Evolutionary conservation across 148 eudicot species (phyloP), one percentile per base, ranked within the genome.

Genomic region (Mesembryanthemum crystallinum): DNA sequence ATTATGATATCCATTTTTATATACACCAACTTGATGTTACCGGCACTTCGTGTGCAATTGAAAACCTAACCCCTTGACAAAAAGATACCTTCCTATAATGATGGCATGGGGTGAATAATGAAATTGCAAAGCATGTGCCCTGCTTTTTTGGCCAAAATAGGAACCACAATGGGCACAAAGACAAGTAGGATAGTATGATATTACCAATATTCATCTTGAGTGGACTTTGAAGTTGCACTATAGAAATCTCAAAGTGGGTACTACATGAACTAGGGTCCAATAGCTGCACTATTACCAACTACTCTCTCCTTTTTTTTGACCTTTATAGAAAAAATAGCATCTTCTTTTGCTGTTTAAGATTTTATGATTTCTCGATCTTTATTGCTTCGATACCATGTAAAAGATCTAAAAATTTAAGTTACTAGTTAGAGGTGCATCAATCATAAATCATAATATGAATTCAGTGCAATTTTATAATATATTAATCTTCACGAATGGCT

Each of bases 61-160:
- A 23, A 23, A 23, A 23, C 27, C n/a, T 18, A n/a, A 0, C 11
- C n/a, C 5, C 2, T 18, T 21, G 4, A 57, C n/a, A 52, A 52
- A 20, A 45, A 45, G 15, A 52, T 52, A 52, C 12, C 10, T 4
- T 20, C 6, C 21, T 52, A 20, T 13, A 17, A 1, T 52, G 21
- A 17, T 45, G 39, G 39, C 39, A 35, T 35, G 3, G 39, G 39
- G 39, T 35, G 39, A 35, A 35, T 35, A 45, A 45, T 15, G n/a
- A 52, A 18, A 2, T 52, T 15, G 21, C 57, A 52, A 52, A 32
- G 43, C 78, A 76, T 76, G 78, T 76, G 78, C 12, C 27, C 35
- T 74, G 72, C 78, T 64, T 28, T 66, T 54, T 65, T 76, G 78
- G 69, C 78, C 2, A 66, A 37, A 54, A 52, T 5, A 52, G n/a